A percentile compares a stretch with the other conserved stretches of the same genome.
Evolutionary conservation across 805 yeast genomes (phyloP).

Genomic region (Kodamaea kakaduensis): DNA sequence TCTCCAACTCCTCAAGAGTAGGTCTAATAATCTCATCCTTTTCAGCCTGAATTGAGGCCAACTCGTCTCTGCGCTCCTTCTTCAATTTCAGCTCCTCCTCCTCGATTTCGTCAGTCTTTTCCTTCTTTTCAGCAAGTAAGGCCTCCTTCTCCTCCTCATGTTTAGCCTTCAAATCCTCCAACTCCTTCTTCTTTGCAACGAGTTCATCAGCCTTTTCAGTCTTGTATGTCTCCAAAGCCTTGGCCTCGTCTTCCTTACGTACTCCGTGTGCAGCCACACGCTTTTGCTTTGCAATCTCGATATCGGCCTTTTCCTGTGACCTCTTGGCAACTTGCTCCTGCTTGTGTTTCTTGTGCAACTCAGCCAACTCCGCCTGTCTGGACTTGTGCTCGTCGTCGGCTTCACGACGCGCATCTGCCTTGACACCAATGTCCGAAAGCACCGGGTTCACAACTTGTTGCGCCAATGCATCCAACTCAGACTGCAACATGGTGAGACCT

Average conservation of each 20-base stretch:
- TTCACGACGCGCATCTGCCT: conserved; percentile 69
- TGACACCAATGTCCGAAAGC: conserved; percentile 61
- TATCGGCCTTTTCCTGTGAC: conserved; percentile 31
- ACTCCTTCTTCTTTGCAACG: conserved; percentile 23
- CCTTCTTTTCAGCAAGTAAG: conserved; percentile 44
- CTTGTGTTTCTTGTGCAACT: conserved; percentile 29
- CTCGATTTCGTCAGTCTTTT: conserved; percentile 42
- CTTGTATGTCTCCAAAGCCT: conserved; percentile 27
- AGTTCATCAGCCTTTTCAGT: conserved; percentile 27
- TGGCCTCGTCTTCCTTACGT: conserved; percentile 30
- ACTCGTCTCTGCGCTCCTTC: conserved; percentile 43
- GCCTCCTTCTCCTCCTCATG: conserved; percentile 40
- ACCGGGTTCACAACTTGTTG: conserved; percentile 78
- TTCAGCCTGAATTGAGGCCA: conserved; percentile 47
- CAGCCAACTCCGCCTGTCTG: conserved; percentile 32
- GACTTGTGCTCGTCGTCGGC: conserved; percentile 31
- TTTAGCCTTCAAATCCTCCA: conserved; percentile 33
- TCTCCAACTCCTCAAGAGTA: conserved; percentile 46
- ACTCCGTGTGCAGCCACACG: conserved; percentile 30
- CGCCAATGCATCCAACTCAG: conserved; percentile 79
- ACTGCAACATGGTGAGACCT: conserved; percentile 71
- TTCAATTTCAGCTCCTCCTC: conserved; percentile 42
- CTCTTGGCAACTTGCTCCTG: conserved; percentile 26
- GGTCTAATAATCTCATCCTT: conserved; percentile 55
- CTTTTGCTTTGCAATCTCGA: conserved; percentile 34